Base-by-base conservation (phyloP, 2,329 filamentous ascomycete genomes). In the Peltaster fructicola region DNA sequence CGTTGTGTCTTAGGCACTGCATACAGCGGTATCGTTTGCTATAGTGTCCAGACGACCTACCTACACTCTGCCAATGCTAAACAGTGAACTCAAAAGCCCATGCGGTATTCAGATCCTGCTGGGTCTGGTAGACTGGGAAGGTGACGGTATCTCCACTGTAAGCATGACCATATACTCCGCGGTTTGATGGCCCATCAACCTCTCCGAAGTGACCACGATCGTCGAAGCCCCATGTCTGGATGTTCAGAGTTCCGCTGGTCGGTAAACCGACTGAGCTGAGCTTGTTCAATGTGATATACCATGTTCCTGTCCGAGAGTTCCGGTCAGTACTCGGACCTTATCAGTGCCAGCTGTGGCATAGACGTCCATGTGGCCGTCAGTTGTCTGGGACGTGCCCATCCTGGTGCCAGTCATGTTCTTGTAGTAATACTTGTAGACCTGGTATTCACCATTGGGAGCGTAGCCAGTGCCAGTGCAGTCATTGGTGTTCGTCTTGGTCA, bases 341-440 rank as follows among this genome's bases (percentile, higher is more conserved):
- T 43, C 39, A 1, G 28, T 29, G 12, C 38, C 48, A 10, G 48
- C 41, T 3, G 45, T 50, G 7, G 53, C 46, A 28, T 52, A 58
- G 8, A 47, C 50, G 22, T 57, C 55, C 11, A 55, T 39, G 4
- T 38, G 33, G 2, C 38, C 32, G 26, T 57, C 53, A 4, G 34
- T 31, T 1, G 52, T 50, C 1, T 40, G 43, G 0, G 42, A 39
- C 2, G 53, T 56, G 0, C 40, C 43, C 4, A 53, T 44, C 9
- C 55, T 48, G 8, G 44, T 24, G 3, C 57, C 57, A 0, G 49
- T 53, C 56, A 60, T 59, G 20, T 52, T 52, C 3, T 42, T 34
- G 21, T 50, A 44, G 36, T 61, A 62, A 39, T 59, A 60, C 26
- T 54, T 53, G 38, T 61, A 61, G 7, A 60, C 47, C 22, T 58